Base-by-base conservation (phyloP, 768 basidiomycete species). In the Xerocomellus chrysenteron region DNA sequence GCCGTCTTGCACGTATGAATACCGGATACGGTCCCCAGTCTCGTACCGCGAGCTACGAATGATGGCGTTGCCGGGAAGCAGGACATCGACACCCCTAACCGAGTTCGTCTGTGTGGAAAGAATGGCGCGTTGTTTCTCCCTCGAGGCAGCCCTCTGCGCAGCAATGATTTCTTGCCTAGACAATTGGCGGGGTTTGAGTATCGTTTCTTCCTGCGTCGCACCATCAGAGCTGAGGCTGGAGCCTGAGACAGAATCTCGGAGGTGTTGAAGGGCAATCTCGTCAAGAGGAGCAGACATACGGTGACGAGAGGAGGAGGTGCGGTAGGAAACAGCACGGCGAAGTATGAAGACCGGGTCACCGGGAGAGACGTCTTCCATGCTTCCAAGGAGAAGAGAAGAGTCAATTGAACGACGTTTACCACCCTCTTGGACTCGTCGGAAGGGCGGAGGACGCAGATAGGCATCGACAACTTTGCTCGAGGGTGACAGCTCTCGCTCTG, bases 1-100 rank as follows among this genome's bases (percentile, higher is more conserved):
- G 3, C 94, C 96, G 58, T 94, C 92, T 59, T 93, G 87, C 41
- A 98, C 89, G 69, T 93, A 98, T 39, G 95, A 97, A 70, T 99
- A 99, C 0, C 95, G 87, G 75, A 94, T 88, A 45, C 79, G 76
- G 60, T 92, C 88, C 41, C 81, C 83, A 6, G 74, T 68, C 21
- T 92, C 83, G 59, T 86, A 85, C 8, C 92, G 79, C 7, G 90
- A 86, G 64, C 92, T 94, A 32, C 96, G 87, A 11, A 98, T 79
- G 66, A 91, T 84, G 0, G 85, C 90, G 57, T 90, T 90, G 6
- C 92, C 91, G 2, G 91, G 90, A 2, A 98, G 76, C 10, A 93
- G 73, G 14, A 99, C 83, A 62, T 98, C 96, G 68, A 96, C 82
- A 1, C 96, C 96, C 43, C 92, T 85, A 17, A 88, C 80, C 1